Evolutionary conservation across 1,284 basidiomycete genomes (phyloP).

Genomic region (Cystobasidiaceae sp.): DNA sequence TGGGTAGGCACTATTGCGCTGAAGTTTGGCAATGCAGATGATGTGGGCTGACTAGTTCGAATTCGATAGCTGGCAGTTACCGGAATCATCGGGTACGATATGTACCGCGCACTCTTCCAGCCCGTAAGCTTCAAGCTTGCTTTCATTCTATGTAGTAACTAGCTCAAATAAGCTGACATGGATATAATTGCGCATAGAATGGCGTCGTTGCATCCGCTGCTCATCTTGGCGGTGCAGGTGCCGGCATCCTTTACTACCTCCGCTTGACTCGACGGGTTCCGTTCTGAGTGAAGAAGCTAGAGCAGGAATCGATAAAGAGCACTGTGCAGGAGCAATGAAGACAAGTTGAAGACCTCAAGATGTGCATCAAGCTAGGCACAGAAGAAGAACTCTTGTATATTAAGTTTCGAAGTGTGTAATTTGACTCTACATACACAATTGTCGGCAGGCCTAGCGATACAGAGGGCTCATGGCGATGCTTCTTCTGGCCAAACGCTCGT

Average conservation of each 20-base stretch:
- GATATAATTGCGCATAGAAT: neutral
- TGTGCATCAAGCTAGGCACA: too few relatives aligned
- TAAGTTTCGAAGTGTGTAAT: too few relatives aligned
- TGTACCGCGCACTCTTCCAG: conserved; percentile 12
- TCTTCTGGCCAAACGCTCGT: too few relatives aligned
- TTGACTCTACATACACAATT: too few relatives aligned
- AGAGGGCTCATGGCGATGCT: too few relatives aligned
- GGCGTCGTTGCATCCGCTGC: conserved; percentile 21
- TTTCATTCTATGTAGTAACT: neutral
- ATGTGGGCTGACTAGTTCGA: neutral
- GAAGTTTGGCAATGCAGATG: too few relatives aligned
- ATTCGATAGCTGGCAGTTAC: conserved; percentile 9
- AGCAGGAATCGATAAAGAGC: too few relatives aligned
- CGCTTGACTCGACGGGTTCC: neutral
- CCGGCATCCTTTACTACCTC: conserved; percentile 27
- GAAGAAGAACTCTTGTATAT: too few relatives aligned
- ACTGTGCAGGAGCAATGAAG: too few relatives aligned
- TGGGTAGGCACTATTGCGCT: neutral
- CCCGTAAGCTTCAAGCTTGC: neutral
- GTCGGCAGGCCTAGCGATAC: too few relatives aligned
- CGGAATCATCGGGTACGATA: conserved; percentile 20
- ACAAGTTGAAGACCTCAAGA: too few relatives aligned
- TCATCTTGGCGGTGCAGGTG: conserved; percentile 25
- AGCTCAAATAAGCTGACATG: neutral
- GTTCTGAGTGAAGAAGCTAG: neutral